Evolutionary conservation across 768 basidiomycete genomes (phyloP).

Genomic region (Trametes gibbosa): DNA sequence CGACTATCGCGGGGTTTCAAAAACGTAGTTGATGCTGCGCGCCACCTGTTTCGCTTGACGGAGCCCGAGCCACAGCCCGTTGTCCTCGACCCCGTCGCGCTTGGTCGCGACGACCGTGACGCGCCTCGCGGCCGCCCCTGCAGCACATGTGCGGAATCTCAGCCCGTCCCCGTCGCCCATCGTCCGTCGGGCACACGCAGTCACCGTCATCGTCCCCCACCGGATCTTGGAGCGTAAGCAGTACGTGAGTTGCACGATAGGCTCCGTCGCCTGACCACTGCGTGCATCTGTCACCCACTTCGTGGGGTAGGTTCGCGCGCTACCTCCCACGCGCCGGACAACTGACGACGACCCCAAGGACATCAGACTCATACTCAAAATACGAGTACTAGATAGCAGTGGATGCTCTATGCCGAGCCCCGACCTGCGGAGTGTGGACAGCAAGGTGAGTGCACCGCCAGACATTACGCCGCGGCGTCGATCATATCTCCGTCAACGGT

Average conservation of each 20-base stretch:
- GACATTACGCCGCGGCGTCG: background rate
- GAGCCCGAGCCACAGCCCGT: background rate
- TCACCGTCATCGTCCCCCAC: background rate
- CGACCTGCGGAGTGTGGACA: background rate
- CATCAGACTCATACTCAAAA: background rate
- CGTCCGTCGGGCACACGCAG: background rate
- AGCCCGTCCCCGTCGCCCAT: background rate
- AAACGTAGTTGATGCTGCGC: background rate
- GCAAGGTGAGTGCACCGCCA: background rate
- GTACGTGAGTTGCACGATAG: slow-evolving; percentile 8
- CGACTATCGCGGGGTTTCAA: background rate
- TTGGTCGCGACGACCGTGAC: background rate
- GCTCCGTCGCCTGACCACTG: slow-evolving; percentile 10
- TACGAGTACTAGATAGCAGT: background rate
- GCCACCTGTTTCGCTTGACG: background rate
- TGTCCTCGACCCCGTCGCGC: background rate
- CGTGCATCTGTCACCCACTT: background rate
- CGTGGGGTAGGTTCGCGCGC: slow-evolving; percentile 12
- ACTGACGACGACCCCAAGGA: background rate
- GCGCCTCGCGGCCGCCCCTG: background rate
- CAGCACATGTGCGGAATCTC: background rate
- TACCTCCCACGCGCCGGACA: background rate
- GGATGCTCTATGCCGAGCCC: background rate
- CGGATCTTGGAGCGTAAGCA: slow-evolving; percentile 2
- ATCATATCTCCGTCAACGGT: slow-evolving; percentile 3